Conservation (phyloP, 768 basidiomycete genomes). For the Boletus barrowsii region DNA sequence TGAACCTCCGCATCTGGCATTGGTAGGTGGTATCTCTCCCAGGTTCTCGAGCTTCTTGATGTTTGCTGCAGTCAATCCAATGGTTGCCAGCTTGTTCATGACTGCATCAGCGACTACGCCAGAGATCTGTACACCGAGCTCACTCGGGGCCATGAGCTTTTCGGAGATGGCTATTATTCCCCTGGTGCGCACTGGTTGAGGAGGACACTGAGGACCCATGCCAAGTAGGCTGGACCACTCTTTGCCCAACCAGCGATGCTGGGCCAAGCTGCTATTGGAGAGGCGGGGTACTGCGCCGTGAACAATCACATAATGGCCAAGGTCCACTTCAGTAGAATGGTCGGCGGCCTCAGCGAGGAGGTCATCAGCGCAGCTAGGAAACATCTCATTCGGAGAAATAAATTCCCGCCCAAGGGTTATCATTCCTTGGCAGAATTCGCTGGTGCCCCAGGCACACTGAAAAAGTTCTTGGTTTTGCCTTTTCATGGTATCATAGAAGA, state of each 20-base stretch:
- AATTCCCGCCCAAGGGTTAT: not conserved
- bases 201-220: not conserved
- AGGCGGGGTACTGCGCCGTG: not conserved
- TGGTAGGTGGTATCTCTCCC: no score
- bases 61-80: not conserved
- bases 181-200: not conserved
- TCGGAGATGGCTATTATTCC: not conserved
- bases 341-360: not conserved
- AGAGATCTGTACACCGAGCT: not conserved
- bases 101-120: not conserved
- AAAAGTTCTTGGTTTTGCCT: not conserved
- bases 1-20: no score
- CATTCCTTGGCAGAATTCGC: not conserved
- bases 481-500: not conserved
- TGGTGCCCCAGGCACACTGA: not conserved
- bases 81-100: not conserved
- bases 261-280: not conserved
- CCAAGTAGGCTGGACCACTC: not conserved
- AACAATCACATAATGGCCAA: not conserved
- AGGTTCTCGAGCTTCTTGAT: not conserved
- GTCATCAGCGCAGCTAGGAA: not conserved
- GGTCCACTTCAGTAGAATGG: constrained; percentile 4
- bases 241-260: constrained; percentile 4
- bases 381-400: not conserved
- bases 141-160: not conserved